These are phyloP conservation scores for Metarhizium brunneum DNA, from an alignment of 2,329 filamentous ascomycete species.

Conservation along the genomic window DNA sequence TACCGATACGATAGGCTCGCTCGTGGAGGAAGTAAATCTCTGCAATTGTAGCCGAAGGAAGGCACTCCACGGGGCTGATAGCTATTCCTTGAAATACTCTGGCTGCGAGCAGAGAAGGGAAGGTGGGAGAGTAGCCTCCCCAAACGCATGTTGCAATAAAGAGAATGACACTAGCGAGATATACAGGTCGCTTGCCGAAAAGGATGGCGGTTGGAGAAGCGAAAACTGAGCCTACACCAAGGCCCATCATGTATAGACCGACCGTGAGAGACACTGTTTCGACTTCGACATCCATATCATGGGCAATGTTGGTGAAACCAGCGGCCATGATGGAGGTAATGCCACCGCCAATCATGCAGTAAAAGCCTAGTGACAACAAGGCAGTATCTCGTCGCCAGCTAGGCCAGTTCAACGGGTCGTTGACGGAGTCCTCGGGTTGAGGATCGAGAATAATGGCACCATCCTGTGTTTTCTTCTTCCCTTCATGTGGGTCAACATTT, in stretches of 20 bases:
- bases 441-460: constrained; percentile 82
- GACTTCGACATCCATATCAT: constrained; percentile 53
- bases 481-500: constrained; percentile 17
- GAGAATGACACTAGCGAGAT: constrained; percentile 66
- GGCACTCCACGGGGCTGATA: constrained; percentile 82
- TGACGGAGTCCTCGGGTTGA: constrained; percentile 81
- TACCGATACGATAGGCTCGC: constrained; percentile 82
- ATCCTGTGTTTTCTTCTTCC: constrained; percentile 69
- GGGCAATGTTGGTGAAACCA: constrained; percentile 74
- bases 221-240: constrained; percentile 76
- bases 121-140: constrained; percentile 79
- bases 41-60: constrained; percentile 87
- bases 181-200: constrained; percentile 84
- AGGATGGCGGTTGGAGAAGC: constrained; percentile 86
- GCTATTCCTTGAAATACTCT: constrained; percentile 82
- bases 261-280: constrained; percentile 77
- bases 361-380: constrained; percentile 75
- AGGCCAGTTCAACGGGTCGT: constrained; percentile 92
- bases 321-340: constrained; percentile 87
- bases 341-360: constrained; percentile 87
- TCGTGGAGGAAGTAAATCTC: constrained; percentile 97
- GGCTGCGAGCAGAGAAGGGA: constrained; percentile 68
- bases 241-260: constrained; percentile 86
- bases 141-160: constrained; percentile 72
- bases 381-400: constrained; percentile 71